Evolutionary conservation across 257 asterid species (phyloP).

Genomic region (Echites panduratus): DNA sequence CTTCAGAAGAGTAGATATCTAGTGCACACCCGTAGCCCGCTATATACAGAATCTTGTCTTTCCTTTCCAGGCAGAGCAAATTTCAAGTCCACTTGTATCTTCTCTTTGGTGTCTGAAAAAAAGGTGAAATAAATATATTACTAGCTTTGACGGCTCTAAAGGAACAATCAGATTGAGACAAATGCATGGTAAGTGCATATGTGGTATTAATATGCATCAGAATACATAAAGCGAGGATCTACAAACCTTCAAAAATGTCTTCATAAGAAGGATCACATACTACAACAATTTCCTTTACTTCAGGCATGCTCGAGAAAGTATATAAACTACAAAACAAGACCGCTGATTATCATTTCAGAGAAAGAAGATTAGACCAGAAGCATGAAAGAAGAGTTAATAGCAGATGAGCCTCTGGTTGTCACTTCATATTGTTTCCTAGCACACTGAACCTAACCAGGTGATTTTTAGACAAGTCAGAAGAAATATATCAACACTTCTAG

Average conservation of each 20-base stretch:
- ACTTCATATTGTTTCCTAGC: not conserved
- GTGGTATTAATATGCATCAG: conserved; percentile 1
- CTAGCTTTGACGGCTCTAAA: not conserved
- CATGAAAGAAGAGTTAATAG: not conserved
- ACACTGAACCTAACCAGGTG: not conserved
- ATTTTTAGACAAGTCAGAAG: not conserved
- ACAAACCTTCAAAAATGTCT: conserved; percentile 89
- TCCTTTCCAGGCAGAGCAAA: conserved; percentile 98
- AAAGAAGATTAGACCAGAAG: conserved; percentile 16
- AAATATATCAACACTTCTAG: not conserved
- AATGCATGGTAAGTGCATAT: not conserved
- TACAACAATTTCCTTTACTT: conserved; percentile 92
- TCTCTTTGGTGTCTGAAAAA: conserved; percentile 52
- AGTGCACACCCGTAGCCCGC: conserved; percentile 65
- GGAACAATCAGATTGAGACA: too few relatives aligned
- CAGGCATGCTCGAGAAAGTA: conserved; percentile 80
- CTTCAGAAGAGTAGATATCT: not conserved
- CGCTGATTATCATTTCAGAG: conserved; percentile 18
- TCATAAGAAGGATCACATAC: conserved; percentile 98
- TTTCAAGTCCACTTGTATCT: conserved; percentile 56
- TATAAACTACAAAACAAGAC: conserved; percentile 61
- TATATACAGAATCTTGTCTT: conserved; percentile 97
- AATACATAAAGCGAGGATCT: conserved; percentile 15
- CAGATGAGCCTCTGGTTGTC: not conserved
- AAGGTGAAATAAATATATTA: not conserved